Evolutionary conservation across 106 monocot genomes (phyloP), one percentile per base, ranked within the genome.

Genomic region (Acanthochlamys bracteata): DNA sequence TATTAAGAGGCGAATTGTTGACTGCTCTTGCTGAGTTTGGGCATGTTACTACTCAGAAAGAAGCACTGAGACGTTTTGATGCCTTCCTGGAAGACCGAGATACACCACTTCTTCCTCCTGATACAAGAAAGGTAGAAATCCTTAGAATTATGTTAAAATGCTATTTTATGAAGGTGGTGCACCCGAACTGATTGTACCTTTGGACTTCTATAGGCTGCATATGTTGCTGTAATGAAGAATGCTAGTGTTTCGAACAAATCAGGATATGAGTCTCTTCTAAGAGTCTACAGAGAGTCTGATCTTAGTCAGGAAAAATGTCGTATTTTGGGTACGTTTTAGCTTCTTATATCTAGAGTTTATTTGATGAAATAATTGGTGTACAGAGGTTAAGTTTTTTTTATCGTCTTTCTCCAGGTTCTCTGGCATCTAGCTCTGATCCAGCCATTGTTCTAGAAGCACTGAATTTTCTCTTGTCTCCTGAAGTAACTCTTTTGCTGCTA

Each of bases 251-350:
- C 83, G 53, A 73, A 81, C 56, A 91, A 62, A 70, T 91, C 76
- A 24, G 80, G 88, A 39, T 98, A 81, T 73, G 83, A 88, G 20
- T 83, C 82, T 63, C 84, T 98, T 66, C 64, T 98, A 45, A 88
- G 70, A 57, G 55, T 98, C 51, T 98, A 85, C 46, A 75, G 81
- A 67, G 85, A 98, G 53, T 73, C 80, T 7, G 84, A 84, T 76
- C 54, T 88, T 47, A 81, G 91, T 52, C 78, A 85, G 73, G 96
- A 98, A 71, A 98, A 85, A 72, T 68, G 69, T 24, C 82, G 88
- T 7, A 76, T 88, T 20, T 63, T 98, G 63, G 69, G 96, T 98
- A 76, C 49, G 84, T 70, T 20, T 25, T 15, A 69, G 13, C 53
- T 42, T 46, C 16, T 54, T 16, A 11, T 6, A 6, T 4, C 19